phyloP scores from a whole-genome alignment of 2,329 filamentous ascomycete genomes.

The Tolypocladium ophioglossoides region DNA sequence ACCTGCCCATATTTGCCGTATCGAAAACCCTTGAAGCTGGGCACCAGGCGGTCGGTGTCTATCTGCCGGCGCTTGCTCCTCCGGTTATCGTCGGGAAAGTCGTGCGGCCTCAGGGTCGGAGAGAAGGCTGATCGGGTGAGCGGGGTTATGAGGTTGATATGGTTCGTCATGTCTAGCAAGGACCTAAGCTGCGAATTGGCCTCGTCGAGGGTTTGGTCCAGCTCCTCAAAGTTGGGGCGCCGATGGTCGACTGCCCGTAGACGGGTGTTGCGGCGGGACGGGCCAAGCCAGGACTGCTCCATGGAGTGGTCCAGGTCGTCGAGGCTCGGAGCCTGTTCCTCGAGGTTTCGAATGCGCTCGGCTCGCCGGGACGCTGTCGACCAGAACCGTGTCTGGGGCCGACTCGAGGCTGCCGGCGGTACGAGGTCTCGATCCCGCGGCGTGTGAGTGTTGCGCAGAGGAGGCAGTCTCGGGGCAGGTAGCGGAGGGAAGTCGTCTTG shows the following conservation, averaged over 20 bases:
- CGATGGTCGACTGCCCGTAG: slow-evolving; percentile 14
- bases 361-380: slow-evolving; percentile 20
- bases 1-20: slow-evolving; percentile 87
- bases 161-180: slow-evolving; percentile 28
- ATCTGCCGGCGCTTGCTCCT: slow-evolving; percentile 60
- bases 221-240: slow-evolving; percentile 22
- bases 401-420: slow-evolving; percentile 6
- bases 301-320: slow-evolving; percentile 17
- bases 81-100: slow-evolving; percentile 36
- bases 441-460: slow-evolving; percentile 18
- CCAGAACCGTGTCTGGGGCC: slow-evolving; percentile 9
- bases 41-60: slow-evolving; percentile 47
- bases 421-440: slow-evolving; percentile 17
- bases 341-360: slow-evolving; percentile 24
- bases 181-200: slow-evolving; percentile 32
- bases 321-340: slow-evolving; percentile 15
- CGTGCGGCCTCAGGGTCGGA: slow-evolving; percentile 23
- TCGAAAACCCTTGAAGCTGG: slow-evolving; percentile 48
- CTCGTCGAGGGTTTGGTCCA: slow-evolving; percentile 28
- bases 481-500: slow-evolving; percentile 21
- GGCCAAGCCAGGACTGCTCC: slow-evolving; percentile 15
- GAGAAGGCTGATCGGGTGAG: slow-evolving; percentile 21
- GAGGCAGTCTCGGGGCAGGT: slow-evolving; percentile 18
- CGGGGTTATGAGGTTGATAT: slow-evolving; percentile 16
- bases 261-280: slow-evolving; percentile 13